Evolutionary conservation across 352 stramenopile species (phyloP), one percentile per base, ranked within the genome.

Genomic region (Phytophthora kernoviae): DNA sequence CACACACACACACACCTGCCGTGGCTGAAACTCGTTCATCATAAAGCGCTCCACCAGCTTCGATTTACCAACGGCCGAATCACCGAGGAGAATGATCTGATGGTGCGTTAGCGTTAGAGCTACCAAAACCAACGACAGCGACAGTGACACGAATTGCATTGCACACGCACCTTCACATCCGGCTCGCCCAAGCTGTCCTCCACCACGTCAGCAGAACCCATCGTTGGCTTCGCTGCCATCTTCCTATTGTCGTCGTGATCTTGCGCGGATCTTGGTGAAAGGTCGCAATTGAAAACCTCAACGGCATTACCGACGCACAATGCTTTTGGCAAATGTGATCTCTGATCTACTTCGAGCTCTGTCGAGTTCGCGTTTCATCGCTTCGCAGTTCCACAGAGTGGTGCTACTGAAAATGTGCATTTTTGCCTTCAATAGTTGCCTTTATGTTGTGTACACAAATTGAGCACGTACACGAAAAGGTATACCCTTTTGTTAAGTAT

Each of bases 41-140:
- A 98, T 91, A 68, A 96, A 98, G 40, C 94, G 79, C 65, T 98
- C 96, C 33, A 98, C 89, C 22, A 98, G 78, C 73, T 98, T 98
- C 33, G 86, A 96, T 75, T 98, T 98, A 41, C 96, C 96, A 24
- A 98, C 94, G 7, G 94, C 96, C 55, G 90, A 97, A 67, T 98
- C 96, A 7, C 94, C 94, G 34, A 98, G 69, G 46, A 98, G 69
- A 60, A 98, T 98, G 52, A 98, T 77, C 83, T 98, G 54, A 14
- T 12, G 15, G 20, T 40, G 9, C 5, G 15, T 56, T 11, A 56
- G 12, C 14, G 24, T 0, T 5, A 41, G 10, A 10, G 3, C 24
- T 37, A 15, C 32, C 2, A 17, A n/a, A n/a, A n/a, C 20, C 14
- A 40, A 5, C n/a, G 3, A n/a, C 9, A 48, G 11, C 14, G 58